Evolutionary conservation across 345 rosid species (phyloP).

Genomic region (Durio zibethinus): DNA sequence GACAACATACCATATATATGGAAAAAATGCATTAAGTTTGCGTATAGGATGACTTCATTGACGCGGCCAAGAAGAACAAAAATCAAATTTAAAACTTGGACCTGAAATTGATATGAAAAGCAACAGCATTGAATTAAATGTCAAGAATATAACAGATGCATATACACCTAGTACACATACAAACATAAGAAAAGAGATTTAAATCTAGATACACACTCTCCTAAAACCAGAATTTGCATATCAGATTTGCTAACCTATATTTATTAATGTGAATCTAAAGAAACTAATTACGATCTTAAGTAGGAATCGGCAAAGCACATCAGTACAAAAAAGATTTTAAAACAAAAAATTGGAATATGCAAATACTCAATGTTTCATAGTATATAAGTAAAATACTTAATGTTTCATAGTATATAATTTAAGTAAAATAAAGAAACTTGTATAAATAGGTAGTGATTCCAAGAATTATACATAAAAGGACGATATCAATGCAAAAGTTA

Average conservation of each 20-base stretch:
- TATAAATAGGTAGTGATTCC: too few relatives aligned
- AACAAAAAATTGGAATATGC: too few relatives aligned
- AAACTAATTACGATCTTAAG: neutral
- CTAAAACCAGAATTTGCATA: neutral
- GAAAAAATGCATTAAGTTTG: slow-evolving; percentile 81
- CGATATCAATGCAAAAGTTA: too few relatives aligned
- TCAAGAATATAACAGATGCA: neutral
- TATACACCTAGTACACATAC: neutral
- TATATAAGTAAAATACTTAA: too few relatives aligned
- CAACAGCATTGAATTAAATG: neutral
- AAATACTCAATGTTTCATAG: too few relatives aligned
- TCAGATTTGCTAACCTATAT: neutral
- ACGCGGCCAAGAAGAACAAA: slow-evolving; percentile 81
- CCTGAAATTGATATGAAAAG: slow-evolving; percentile 50
- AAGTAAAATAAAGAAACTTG: too few relatives aligned
- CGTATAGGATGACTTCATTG: slow-evolving; percentile 67
- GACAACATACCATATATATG: slow-evolving; percentile 65
- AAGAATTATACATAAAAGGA: too few relatives aligned
- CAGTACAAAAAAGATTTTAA: neutral
- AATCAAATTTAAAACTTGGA: slow-evolving; percentile 90
- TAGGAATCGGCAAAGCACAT: neutral
- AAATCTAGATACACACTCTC: neutral
- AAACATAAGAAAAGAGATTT: neutral
- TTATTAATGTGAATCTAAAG: neutral
- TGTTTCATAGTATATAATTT: too few relatives aligned